These are phyloP conservation scores for Euphorbia celastroides DNA, from an alignment of 441 rosid genomes.

Conservation along the genomic window DNA sequence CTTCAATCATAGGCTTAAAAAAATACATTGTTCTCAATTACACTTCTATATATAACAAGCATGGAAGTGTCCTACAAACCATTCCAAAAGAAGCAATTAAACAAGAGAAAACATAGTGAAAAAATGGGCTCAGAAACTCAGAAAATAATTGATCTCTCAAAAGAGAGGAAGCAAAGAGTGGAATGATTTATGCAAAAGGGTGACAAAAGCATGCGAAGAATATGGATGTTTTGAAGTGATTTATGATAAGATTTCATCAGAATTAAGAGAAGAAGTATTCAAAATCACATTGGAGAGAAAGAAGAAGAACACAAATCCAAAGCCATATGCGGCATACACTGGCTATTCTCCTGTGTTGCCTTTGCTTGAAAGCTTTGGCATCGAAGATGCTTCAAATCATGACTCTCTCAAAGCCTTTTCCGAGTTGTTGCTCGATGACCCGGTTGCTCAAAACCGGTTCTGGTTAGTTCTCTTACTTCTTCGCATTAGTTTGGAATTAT, in stretches of 20 bases:
- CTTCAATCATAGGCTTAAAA: too few relatives aligned
- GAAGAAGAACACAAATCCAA: conserved; percentile 6
- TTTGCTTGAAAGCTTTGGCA: background rate
- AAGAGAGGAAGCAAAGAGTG: conserved; percentile 11
- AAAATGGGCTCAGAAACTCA: background rate
- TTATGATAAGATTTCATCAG: conserved; percentile 12
- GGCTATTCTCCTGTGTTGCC: background rate
- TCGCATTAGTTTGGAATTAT: too few relatives aligned
- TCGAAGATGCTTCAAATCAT: conserved; percentile 1
- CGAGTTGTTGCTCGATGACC: background rate
- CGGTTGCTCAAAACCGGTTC: background rate
- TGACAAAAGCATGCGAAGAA: conserved; percentile 19
- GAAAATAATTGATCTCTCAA: conserved; percentile 3
- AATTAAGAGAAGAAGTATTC: conserved; percentile 15
- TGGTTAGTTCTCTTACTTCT: background rate
- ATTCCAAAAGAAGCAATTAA: too few relatives aligned
- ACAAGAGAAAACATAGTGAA: background rate
- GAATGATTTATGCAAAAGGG: conserved; percentile 11
- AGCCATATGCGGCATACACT: background rate
- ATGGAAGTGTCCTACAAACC: too few relatives aligned
- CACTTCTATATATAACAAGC: too few relatives aligned
- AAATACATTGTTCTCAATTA: too few relatives aligned
- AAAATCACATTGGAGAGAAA: conserved; percentile 4
- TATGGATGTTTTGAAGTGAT: conserved; percentile 19
- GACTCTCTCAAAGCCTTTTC: background rate